Conservation (phyloP, 225 moss, liverwort and hornwort genomes). For the Thuidium tamariscinum region DNA sequence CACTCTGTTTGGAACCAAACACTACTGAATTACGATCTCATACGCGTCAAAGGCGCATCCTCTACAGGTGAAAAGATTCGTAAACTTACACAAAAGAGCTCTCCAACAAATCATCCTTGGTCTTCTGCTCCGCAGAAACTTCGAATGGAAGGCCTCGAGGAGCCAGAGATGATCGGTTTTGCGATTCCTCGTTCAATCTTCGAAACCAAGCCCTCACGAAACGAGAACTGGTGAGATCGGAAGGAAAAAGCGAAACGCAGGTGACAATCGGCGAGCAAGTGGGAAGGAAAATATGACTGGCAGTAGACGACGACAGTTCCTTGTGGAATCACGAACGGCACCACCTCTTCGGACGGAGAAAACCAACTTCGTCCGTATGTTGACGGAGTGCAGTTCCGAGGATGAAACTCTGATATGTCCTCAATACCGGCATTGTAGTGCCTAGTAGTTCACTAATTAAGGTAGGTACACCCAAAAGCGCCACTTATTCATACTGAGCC, state of each 20-base stretch:
- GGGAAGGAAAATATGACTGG: background rate
- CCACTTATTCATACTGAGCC: too few relatives aligned
- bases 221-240: background rate
- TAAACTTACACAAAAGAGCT: slow-evolving; percentile 7
- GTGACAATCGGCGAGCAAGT: background rate
- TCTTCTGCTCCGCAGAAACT: background rate
- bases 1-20: background rate
- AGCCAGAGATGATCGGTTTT: background rate
- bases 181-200: background rate
- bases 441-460: too few relatives aligned
- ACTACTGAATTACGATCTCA: background rate
- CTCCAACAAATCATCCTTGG: background rate
- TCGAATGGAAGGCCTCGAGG: background rate
- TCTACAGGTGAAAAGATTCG: background rate
- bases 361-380: background rate
- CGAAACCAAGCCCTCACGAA: background rate
- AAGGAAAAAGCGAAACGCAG: background rate
- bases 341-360: background rate
- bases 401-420: background rate
- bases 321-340: background rate
- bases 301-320: background rate
- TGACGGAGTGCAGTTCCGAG: too few relatives aligned
- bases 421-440: too few relatives aligned
- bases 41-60: background rate
- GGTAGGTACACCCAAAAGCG: too few relatives aligned